Conservation (phyloP, 495 filamentous ascomycete genomes). For the Penicillium lagena region DNA sequence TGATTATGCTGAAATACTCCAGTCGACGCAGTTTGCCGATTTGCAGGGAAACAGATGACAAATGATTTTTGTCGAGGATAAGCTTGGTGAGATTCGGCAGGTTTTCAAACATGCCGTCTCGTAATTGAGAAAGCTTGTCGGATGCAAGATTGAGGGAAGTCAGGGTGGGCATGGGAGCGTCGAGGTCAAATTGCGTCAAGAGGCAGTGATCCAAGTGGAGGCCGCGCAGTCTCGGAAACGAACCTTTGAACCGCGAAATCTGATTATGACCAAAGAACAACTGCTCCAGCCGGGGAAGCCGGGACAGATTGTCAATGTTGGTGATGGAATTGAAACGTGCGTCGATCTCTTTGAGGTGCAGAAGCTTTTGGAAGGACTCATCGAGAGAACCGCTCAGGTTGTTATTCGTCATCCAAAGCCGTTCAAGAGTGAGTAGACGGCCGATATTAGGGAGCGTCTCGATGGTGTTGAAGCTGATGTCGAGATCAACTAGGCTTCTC, state of each 20-base stretch:
- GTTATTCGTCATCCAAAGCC: slow-evolving; percentile 95
- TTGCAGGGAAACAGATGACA: slow-evolving; percentile 76
- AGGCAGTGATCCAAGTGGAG: slow-evolving; percentile 88
- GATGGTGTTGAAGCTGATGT: slow-evolving; percentile 95
- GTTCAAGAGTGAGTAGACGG: slow-evolving; percentile 68
- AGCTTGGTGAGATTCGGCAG: slow-evolving; percentile 80
- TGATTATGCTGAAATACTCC: slow-evolving; percentile 88
- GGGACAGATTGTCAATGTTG: slow-evolving; percentile 76
- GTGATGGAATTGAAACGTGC: slow-evolving; percentile 85
- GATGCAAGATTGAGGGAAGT: slow-evolving; percentile 81
- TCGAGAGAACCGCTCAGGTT: slow-evolving; percentile 68
- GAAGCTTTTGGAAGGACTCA: slow-evolving; percentile 58
- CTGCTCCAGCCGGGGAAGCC: slow-evolving; percentile 79
- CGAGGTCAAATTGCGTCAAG: slow-evolving; percentile 85
- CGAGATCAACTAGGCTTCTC: slow-evolving; percentile 80
- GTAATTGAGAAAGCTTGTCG: slow-evolving; percentile 77
- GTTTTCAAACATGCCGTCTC: slow-evolving; percentile 80
- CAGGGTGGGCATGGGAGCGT: slow-evolving; percentile 67
- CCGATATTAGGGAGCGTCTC: slow-evolving; percentile 71
- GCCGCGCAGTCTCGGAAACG: slow-evolving; percentile 75
- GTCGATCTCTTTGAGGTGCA: slow-evolving; percentile 84
- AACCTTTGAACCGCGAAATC: slow-evolving; percentile 79
- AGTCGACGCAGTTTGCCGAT: slow-evolving; percentile 78
- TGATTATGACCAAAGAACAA: slow-evolving; percentile 85
- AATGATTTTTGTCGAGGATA: slow-evolving; percentile 90